A percentile compares a stretch with the other conserved stretches of the same genome.
Evolutionary conservation across 805 yeast genomes (phyloP).

Genomic region (Candida morakotiae): DNA sequence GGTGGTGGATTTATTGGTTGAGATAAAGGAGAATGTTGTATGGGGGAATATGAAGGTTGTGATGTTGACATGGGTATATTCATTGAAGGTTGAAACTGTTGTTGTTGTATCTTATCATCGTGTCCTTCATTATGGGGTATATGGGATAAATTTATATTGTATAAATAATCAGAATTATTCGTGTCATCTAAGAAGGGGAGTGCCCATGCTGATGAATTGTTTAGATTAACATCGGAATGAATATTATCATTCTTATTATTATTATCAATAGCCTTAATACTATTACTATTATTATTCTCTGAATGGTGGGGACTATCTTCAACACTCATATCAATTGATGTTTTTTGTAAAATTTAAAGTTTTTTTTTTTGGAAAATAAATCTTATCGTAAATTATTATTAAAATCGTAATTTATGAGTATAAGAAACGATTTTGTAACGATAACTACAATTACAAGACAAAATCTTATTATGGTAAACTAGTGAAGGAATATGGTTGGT

Average conservation of each 20-base stretch:
- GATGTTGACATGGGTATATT: not conserved
- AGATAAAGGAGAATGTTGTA: constrained; percentile 7
- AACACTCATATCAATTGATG: constrained; percentile 1
- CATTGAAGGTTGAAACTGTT: not conserved
- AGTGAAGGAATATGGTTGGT: too few relatives aligned
- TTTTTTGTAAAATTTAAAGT: not conserved
- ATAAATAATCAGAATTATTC: constrained; percentile 22
- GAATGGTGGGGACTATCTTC: not conserved
- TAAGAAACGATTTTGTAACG: too few relatives aligned
- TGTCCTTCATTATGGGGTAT: constrained; percentile 4
- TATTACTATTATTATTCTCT: not conserved
- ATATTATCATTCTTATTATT: constrained; percentile 1
- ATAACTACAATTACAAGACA: too few relatives aligned
- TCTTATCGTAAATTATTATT: too few relatives aligned
- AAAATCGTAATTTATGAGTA: too few relatives aligned
- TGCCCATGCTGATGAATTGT: constrained; percentile 21
- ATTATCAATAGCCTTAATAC: not conserved
- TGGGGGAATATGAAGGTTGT: constrained; percentile 14
- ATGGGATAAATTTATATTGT: constrained; percentile 26
- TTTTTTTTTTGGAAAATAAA: too few relatives aligned
- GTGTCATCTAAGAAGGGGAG: constrained; percentile 29
- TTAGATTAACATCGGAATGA: not conserved
- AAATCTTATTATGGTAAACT: too few relatives aligned
- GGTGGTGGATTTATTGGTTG: not conserved
- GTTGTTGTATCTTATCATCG: not conserved